phyloP scores from a whole-genome alignment of 1,284 basidiomycete species.

The Cryptococcus maquisensis region DNA sequence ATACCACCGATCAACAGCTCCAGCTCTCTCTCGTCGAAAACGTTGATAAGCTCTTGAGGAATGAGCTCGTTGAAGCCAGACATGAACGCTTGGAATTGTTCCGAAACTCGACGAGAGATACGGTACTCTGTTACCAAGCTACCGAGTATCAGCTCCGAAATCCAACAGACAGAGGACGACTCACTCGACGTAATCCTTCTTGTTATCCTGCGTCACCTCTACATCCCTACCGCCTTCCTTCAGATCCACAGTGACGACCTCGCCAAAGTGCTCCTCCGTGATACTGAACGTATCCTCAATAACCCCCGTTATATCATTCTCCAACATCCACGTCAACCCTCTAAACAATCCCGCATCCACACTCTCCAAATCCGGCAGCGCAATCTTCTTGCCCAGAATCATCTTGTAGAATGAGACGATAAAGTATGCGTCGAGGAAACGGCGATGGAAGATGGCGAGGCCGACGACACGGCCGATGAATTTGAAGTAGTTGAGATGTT shows the following conservation, averaged over 20 bases:
- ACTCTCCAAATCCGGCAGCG: constrained; percentile 79
- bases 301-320: constrained; percentile 91
- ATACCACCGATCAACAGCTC: constrained; percentile 94
- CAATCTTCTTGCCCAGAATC: constrained; percentile 84
- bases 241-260: constrained; percentile 89
- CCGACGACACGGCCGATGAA: constrained; percentile 94
- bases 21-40: constrained; percentile 97
- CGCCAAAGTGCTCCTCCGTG: constrained; percentile 95
- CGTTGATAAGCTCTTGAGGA: constrained; percentile 89
- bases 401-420: constrained; percentile 99
- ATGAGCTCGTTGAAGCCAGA: constrained; percentile 92
- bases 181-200: constrained; percentile 94
- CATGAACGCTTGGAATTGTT: constrained; percentile 95
- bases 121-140: constrained; percentile 85
- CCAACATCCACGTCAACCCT: constrained; percentile 96
- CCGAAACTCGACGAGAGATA: constrained; percentile 85
- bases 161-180: constrained; percentile 14
- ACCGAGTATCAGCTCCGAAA: neutral
- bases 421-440: constrained; percentile 98
- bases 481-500: constrained; percentile 99
- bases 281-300: constrained; percentile 92
- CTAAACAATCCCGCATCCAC: constrained; percentile 87
- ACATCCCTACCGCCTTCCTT: constrained; percentile 80
- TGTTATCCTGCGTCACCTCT: constrained; percentile 92
- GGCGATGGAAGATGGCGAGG: constrained; percentile 94